These are phyloP conservation scores for Quercus gilva DNA, from an alignment of 306 rosid species.

Conservation along the genomic window DNA sequence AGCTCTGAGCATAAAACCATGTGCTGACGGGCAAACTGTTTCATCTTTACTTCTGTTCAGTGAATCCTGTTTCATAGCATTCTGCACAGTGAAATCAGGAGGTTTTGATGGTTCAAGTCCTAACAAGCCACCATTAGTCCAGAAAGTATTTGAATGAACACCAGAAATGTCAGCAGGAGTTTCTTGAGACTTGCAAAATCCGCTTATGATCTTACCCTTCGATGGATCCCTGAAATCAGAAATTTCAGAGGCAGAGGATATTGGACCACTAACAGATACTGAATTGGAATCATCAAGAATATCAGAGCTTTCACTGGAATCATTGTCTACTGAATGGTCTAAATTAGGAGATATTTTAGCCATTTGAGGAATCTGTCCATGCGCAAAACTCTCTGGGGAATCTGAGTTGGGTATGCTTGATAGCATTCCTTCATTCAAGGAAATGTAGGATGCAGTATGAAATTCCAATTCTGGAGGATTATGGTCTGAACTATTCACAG, in stretches of 20 bases:
- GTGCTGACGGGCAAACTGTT: slow-evolving; percentile 24
- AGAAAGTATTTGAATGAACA: slow-evolving; percentile 58
- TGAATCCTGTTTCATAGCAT: slow-evolving; percentile 38
- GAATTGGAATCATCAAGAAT: slow-evolving; percentile 30
- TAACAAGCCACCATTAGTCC: slow-evolving; percentile 96
- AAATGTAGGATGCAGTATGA: slow-evolving; percentile 31
- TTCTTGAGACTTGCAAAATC: slow-evolving; percentile 41
- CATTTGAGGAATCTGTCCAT: slow-evolving; percentile 33
- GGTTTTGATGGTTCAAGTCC: slow-evolving; percentile 99
- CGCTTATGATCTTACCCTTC: slow-evolving; percentile 32
- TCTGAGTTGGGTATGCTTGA: slow-evolving; percentile 17
- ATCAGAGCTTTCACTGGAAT: slow-evolving; percentile 12
- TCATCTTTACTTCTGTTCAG: slow-evolving; percentile 30
- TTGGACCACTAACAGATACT: slow-evolving; percentile 33
- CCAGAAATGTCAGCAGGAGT: slow-evolving; percentile 38
- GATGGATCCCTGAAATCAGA: slow-evolving; percentile 35
- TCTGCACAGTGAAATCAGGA: slow-evolving; percentile 61
- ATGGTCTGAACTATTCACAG: slow-evolving; percentile 33
- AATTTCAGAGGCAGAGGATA: slow-evolving; percentile 30
- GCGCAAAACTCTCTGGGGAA: slow-evolving; percentile 22
- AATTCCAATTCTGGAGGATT: slow-evolving; percentile 39
- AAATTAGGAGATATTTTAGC: slow-evolving; percentile 26
- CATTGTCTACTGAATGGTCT: slow-evolving; percentile 27
- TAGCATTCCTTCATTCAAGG: slow-evolving; percentile 28
- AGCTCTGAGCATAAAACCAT: slow-evolving; percentile 30